Evolutionary conservation across 2,329 filamentous ascomycete genomes (phyloP).

Genomic region (Dothideomycetes sp.): DNA sequence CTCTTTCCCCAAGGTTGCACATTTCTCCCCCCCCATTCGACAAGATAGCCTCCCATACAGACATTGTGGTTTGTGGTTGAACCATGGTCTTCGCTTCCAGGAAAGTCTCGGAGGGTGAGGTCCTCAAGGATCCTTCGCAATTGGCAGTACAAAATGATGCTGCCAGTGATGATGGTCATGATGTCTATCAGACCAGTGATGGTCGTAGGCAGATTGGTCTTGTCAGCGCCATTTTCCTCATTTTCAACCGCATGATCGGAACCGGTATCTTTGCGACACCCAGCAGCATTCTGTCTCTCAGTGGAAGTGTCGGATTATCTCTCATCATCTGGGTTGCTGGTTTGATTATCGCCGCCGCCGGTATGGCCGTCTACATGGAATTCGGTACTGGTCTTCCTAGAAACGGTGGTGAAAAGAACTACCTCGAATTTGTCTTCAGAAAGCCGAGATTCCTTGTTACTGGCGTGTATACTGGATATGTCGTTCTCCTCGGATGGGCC

Average conservation of each 20-base stretch:
- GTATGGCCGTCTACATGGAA: slow-evolving; percentile 57
- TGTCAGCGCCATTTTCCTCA: slow-evolving; percentile 47
- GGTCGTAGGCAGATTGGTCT: slow-evolving; percentile 41
- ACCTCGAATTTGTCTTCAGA: slow-evolving; percentile 56
- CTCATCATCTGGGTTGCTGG: slow-evolving; percentile 56
- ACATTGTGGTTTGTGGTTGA: neutral
- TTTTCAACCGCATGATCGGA: slow-evolving; percentile 58
- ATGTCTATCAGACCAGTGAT: slow-evolving; percentile 12
- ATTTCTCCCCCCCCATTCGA: neutral
- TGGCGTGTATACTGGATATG: slow-evolving; percentile 51
- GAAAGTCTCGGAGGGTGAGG: slow-evolving; percentile 5
- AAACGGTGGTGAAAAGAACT: slow-evolving; percentile 59
- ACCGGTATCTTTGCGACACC: slow-evolving; percentile 60
- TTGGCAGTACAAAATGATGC: slow-evolving; percentile 8
- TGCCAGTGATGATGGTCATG: slow-evolving; percentile 9
- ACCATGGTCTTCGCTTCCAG: slow-evolving; percentile 3
- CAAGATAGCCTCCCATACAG: neutral
- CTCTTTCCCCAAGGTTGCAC: slow-evolving; percentile 2
- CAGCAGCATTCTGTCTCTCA: slow-evolving; percentile 46
- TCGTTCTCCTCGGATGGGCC: slow-evolving; percentile 55
- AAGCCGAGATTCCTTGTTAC: slow-evolving; percentile 54
- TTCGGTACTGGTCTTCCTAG: slow-evolving; percentile 56
- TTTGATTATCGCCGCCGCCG: slow-evolving; percentile 52
- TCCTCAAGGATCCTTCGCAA: slow-evolving; percentile 7
- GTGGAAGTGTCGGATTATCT: slow-evolving; percentile 53